Evolutionary conservation across 768 basidiomycete genomes (phyloP).

Genomic region (Galerina sulciceps): DNA sequence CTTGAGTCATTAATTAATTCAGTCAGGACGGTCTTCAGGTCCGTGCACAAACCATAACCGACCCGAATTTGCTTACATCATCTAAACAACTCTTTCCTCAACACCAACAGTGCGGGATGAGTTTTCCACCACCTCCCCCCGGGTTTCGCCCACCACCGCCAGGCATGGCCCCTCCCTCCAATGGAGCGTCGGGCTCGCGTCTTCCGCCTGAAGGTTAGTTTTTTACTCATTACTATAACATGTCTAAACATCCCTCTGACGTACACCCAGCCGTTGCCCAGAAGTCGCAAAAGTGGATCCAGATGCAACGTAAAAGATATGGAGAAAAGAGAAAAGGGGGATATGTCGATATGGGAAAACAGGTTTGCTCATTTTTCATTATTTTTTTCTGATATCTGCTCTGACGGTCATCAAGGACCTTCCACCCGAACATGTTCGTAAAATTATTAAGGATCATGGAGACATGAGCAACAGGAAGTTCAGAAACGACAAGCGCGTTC

Average conservation of each 20-base stretch:
- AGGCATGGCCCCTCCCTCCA: slow-evolving; percentile 49
- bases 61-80: slow-evolving; percentile 43
- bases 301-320: slow-evolving; percentile 91
- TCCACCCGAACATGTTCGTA: slow-evolving; percentile 96
- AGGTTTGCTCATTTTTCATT: slow-evolving; percentile 53
- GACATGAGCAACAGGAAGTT: slow-evolving; percentile 99
- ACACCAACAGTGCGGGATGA: slow-evolving; percentile 48
- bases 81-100: slow-evolving; percentile 41
- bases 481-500: slow-evolving; percentile 98
- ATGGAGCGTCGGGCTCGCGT: slow-evolving; percentile 44
- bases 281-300: slow-evolving; percentile 96
- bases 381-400: slow-evolving; percentile 16
- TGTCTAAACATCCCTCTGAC: slow-evolving; percentile 22
- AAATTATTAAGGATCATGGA: slow-evolving; percentile 99
- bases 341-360: slow-evolving; percentile 91
- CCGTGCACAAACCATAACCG: slow-evolving; percentile 39
- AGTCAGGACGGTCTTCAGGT: slow-evolving; percentile 22
- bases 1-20: too few species aligned
- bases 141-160: slow-evolving; percentile 55
- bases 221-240: slow-evolving; percentile 5
- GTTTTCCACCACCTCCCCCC: slow-evolving; percentile 61
- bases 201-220: slow-evolving; percentile 51
- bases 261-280: slow-evolving; percentile 65
- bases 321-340: slow-evolving; percentile 91
- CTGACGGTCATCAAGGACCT: slow-evolving; percentile 64